These are phyloP conservation scores for Fusarium veterinarium DNA, from an alignment of 2,329 filamentous ascomycete genomes.

Conservation along the genomic window DNA sequence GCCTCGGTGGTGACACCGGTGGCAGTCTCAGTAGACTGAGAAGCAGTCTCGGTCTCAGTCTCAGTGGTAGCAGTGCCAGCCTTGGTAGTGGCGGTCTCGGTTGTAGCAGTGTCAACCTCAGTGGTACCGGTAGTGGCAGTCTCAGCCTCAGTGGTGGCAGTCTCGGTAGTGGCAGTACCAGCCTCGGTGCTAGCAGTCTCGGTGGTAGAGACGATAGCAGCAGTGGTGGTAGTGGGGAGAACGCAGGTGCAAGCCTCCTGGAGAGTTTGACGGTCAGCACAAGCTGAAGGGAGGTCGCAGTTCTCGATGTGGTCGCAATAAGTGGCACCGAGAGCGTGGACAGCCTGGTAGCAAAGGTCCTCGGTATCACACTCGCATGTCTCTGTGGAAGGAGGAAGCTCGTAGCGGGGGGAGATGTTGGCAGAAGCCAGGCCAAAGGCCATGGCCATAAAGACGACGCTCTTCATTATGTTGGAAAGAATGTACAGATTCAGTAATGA, in stretches of 20 bases:
- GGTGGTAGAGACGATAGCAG: neutral
- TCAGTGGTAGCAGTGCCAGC: neutral
- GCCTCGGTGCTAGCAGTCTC: conserved; percentile 14
- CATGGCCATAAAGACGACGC: conserved; percentile 44
- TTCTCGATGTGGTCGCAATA: neutral
- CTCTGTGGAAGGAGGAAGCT: neutral
- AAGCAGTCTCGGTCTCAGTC: neutral
- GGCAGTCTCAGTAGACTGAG: neutral
- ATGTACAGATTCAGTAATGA: conserved; percentile 44
- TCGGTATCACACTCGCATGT: conserved; percentile 14
- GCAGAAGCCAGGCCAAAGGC: conserved; percentile 46
- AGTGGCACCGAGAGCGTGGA: rapidly evolving
- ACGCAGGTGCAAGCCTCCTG: neutral
- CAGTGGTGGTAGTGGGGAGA: neutral
- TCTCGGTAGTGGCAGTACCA: neutral
- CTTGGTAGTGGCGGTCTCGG: conserved; percentile 1
- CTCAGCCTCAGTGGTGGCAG: neutral
- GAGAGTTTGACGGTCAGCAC: neutral
- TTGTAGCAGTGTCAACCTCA: neutral
- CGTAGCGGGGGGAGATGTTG: neutral
- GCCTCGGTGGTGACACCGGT: conserved; percentile 1
- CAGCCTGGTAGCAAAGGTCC: conserved; percentile 11
- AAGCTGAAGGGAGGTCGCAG: neutral
- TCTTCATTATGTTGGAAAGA: conserved; percentile 49
- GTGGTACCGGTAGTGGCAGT: neutral